Percentiles rank a stretch among this genome's conserved stretches.
Evolutionary conservation across 495 filamentous ascomycete species (phyloP).

Genomic region (Schizothecium vesticola): DNA sequence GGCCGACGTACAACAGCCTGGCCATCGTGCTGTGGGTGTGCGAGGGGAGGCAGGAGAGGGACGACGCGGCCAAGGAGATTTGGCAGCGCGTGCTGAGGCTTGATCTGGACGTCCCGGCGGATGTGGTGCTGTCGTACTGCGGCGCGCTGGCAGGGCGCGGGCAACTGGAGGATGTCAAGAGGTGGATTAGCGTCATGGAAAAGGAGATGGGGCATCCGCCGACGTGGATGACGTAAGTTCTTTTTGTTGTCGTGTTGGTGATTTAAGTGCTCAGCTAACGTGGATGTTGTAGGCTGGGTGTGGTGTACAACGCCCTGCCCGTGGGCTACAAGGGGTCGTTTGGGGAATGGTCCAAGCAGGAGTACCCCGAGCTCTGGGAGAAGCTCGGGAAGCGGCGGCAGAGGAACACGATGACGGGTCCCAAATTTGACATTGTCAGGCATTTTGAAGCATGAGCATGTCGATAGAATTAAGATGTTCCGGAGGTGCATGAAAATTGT

Average conservation of each 20-base stretch:
- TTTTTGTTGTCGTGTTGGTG: background rate
- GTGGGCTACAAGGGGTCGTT: slow-evolving; percentile 60
- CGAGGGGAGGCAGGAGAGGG: slow-evolving; percentile 57
- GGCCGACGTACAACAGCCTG: slow-evolving; percentile 73
- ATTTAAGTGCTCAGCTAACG: background rate
- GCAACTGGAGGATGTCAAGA: slow-evolving; percentile 57
- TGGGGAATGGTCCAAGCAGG: slow-evolving; percentile 61
- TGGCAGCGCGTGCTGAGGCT: slow-evolving; percentile 68
- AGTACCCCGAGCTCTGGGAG: slow-evolving; percentile 64
- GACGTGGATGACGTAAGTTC: slow-evolving; percentile 64
- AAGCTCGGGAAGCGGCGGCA: slow-evolving; percentile 49
- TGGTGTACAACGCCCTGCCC: slow-evolving; percentile 66
- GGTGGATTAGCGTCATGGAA: slow-evolving; percentile 60
- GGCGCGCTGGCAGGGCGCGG: slow-evolving; percentile 67
- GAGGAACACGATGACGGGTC: slow-evolving; percentile 34
- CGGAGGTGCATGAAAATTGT: background rate
- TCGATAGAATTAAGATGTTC: background rate
- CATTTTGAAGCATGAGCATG: slow-evolving; percentile 38
- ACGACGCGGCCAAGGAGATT: slow-evolving; percentile 63
- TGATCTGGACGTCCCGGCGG: slow-evolving; percentile 67
- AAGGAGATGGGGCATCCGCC: slow-evolving; percentile 57
- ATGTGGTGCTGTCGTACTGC: slow-evolving; percentile 68
- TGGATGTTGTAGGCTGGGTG: slow-evolving; percentile 51
- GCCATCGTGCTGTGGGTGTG: slow-evolving; percentile 73
- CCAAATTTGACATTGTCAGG: slow-evolving; percentile 39